These are phyloP conservation scores for Verbascum thapsus DNA, from an alignment of 257 asterid species.

Conservation along the genomic window DNA sequence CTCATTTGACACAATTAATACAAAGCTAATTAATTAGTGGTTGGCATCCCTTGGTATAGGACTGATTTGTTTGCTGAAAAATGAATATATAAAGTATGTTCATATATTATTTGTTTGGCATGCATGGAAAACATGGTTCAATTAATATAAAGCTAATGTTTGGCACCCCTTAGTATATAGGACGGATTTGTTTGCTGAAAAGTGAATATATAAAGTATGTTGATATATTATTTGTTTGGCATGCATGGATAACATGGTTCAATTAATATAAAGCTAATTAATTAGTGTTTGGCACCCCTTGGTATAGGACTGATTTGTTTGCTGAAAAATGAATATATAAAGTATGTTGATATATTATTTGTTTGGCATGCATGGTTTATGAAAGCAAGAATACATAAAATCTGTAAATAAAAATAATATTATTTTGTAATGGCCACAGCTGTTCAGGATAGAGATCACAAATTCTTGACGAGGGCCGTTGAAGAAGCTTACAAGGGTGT, in stretches of 20 bases:
- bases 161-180: conserved; percentile 1
- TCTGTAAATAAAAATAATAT: conserved; percentile 5
- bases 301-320: background rate
- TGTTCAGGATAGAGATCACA: conserved; percentile 89
- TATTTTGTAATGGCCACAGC: conserved; percentile 49
- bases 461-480: conserved; percentile 82
- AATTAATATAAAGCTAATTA: conserved; percentile 18
- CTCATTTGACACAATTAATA: background rate
- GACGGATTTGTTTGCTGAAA: background rate
- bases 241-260: conserved; percentile 11
- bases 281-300: background rate
- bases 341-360: conserved; percentile 22
- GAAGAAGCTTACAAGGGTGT: conserved; percentile 98
- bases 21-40: conserved; percentile 8
- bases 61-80: background rate
- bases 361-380: conserved; percentile 20
- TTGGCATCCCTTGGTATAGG: conserved; percentile 1
- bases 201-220: background rate
- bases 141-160: conserved; percentile 14
- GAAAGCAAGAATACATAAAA: conserved; percentile 19
- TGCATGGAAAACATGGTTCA: conserved; percentile 13
- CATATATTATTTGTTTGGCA: conserved; percentile 24
- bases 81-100: background rate
- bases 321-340: background rate
- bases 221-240: conserved; percentile 26